Base-by-base conservation (phyloP, 768 basidiomycete species). In the Lactifluus volemus region DNA sequence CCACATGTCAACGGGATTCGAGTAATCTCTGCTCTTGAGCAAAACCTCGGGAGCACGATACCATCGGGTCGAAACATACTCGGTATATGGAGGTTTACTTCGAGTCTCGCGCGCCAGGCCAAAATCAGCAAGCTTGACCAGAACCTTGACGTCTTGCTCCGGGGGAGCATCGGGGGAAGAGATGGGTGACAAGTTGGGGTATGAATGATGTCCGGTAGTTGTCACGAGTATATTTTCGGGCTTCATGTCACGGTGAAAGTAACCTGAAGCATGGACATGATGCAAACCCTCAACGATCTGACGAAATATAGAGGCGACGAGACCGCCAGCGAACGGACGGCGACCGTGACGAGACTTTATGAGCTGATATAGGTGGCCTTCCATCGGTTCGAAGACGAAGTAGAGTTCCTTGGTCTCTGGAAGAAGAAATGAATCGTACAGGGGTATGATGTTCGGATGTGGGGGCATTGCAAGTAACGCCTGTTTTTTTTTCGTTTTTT, bases 351-450 rank as follows among this genome's bases (percentile, higher is more conserved):
- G 87, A 50, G 94, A 85, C 77, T 96, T 98, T 75, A 98, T 96
- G 77, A 99, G 89, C 73, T 99, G 97, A 75, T 96, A 99, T 51
- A 99, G 84, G 75, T 99, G 98, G 70, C 97, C 97, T 74, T 99
- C 97, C 97, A 99, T 98, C 69, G 94, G 95, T 75, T 99, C 97
- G 74, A 99, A 99, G 50, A 98, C 96, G 70, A 98, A 98, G 74
- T 98, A 97, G 68, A 99, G 90, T 74, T 99, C 95, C 73, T 92
- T 92, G 63, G 92, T 83, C 67, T 86, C 83, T 5, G 97, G 97
- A n/a, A 94, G 84, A 67, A 99, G 89, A 78, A 98, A 99, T 70
- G 92, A 95, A 75, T 99, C 97, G 79, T 98, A 99, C 67, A 99
- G 81, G 61, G 97, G 96, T 72, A 99, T 98, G 75, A 99, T 92